phyloP scores from a whole-genome alignment of 2,329 filamentous ascomycete genomes.

The Cryoendolithus antarcticus region DNA sequence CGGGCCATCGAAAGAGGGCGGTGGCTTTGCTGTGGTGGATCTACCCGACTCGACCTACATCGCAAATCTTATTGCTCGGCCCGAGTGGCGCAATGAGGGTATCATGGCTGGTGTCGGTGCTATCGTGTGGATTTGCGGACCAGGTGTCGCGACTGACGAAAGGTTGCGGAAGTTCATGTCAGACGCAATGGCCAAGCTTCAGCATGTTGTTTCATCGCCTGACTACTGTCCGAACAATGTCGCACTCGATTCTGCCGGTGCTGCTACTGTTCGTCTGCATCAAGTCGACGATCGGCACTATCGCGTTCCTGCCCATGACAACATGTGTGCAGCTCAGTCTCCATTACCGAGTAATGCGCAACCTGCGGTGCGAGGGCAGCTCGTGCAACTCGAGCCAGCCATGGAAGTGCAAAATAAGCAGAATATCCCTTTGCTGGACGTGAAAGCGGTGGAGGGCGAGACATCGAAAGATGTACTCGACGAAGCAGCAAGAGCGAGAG shows the following conservation, averaged over 20 bases:
- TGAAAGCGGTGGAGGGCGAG: conserved; percentile 31
- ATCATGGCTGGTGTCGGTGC: conserved; percentile 56
- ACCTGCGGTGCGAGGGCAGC: conserved; percentile 21
- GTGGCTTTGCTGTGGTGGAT: conserved; percentile 69
- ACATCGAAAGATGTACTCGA: conserved; percentile 36
- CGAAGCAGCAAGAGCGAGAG: conserved; percentile 37
- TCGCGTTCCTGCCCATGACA: conserved; percentile 47
- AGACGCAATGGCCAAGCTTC: conserved; percentile 40
- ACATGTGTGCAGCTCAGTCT: not conserved
- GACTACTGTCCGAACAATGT: conserved; percentile 68
- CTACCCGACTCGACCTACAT: conserved; percentile 61
- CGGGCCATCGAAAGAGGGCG: conserved; percentile 52
- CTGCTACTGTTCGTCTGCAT: conserved; percentile 56
- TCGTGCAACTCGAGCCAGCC: conserved; percentile 25
- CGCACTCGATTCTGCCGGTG: conserved; percentile 53
- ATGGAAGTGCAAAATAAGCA: conserved; percentile 34
- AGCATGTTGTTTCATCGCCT: conserved; percentile 66
- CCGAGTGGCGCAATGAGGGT: conserved; percentile 56
- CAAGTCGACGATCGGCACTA: conserved; percentile 65
- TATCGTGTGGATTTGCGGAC: conserved; percentile 73
- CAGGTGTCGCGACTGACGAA: conserved; percentile 50
- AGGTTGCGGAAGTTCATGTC: conserved; percentile 58
- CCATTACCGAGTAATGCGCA: conserved; percentile 2
- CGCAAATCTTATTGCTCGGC: conserved; percentile 52
- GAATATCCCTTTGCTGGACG: conserved; percentile 39